Percentiles rank a stretch among this genome's conserved stretches.
Conservation (phyloP, 108 stramenopile species). For the Fistulifera solaris region DNA sequence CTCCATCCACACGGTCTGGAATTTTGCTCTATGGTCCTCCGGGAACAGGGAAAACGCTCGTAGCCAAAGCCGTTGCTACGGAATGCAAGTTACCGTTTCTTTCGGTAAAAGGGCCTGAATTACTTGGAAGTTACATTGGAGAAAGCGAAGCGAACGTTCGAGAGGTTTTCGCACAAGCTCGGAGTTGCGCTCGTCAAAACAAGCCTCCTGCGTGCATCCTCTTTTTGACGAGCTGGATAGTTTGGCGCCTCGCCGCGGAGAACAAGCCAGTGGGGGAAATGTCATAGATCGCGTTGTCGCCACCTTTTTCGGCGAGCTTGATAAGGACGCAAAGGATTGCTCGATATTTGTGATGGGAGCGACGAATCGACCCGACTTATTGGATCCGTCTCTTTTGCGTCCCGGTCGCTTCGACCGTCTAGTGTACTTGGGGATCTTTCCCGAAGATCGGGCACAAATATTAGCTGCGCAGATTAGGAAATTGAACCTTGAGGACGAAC, state of each 20-base stretch:
- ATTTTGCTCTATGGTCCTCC: slow-evolving; percentile 78
- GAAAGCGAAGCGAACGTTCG: slow-evolving; percentile 96
- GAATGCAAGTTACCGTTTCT: slow-evolving; percentile 95
- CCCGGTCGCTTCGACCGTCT: slow-evolving; percentile 96
- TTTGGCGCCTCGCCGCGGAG: slow-evolving; percentile 87
- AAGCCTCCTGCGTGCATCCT: slow-evolving; percentile 39
- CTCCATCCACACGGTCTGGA: slow-evolving; percentile 70
- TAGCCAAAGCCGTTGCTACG: slow-evolving; percentile 98
- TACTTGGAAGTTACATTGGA: slow-evolving; percentile 95
- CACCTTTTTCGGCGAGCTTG: slow-evolving; percentile 84
- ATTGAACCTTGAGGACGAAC: slow-evolving; percentile 65
- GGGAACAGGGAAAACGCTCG: slow-evolving; percentile 96
- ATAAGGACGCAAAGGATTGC: slow-evolving; percentile 22
- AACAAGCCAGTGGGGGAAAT: slow-evolving; percentile 67
- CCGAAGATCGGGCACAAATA: slow-evolving; percentile 52
- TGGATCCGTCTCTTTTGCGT: slow-evolving; percentile 91
- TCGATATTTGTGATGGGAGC: slow-evolving; percentile 92
- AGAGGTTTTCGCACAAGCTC: slow-evolving; percentile 67
- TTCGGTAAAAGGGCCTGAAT: slow-evolving; percentile 88
- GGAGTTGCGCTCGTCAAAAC: slow-evolving; percentile 36
- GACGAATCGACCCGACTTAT: slow-evolving; percentile 96
- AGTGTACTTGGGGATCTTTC: slow-evolving; percentile 84
- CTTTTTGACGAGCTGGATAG: slow-evolving; percentile 99
- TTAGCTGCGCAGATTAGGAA: slow-evolving; percentile 82
- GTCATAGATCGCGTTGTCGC: slow-evolving; percentile 96